A percentile compares a stretch with the other conserved stretches of the same genome.
Conservation (phyloP, 164 flowering plant genomes). For the Piper longum region DNA sequence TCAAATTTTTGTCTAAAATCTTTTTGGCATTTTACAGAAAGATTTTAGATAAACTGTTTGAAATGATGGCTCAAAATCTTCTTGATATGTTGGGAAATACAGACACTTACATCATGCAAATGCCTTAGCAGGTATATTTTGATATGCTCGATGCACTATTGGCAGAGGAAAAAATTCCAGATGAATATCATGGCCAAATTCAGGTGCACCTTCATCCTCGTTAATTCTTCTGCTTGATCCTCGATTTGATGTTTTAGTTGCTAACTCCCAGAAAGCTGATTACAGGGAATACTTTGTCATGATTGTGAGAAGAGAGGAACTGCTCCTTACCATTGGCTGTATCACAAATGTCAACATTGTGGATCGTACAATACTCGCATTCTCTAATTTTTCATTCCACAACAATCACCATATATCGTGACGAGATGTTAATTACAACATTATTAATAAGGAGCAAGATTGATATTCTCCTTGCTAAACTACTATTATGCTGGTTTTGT, state of each 20-base stretch:
- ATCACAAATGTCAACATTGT: slow-evolving; percentile 72
- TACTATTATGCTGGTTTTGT: too few relatives aligned
- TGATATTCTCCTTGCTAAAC: too few relatives aligned
- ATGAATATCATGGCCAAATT: slow-evolving; percentile 47
- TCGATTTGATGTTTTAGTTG: background rate
- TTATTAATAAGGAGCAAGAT: too few relatives aligned
- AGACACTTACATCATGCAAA: background rate
- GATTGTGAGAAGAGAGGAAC: slow-evolving; percentile 79
- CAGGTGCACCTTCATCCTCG: slow-evolving; percentile 34
- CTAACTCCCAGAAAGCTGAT: background rate
- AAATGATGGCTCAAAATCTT: background rate
- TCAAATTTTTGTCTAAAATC: background rate
- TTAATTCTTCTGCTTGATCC: background rate
- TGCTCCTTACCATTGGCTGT: slow-evolving; percentile 62
- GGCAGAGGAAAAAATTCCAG: slow-evolving; percentile 65
- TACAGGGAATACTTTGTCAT: slow-evolving; percentile 70
- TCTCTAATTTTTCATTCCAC: slow-evolving; percentile 16
- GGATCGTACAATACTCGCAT: slow-evolving; percentile 79
- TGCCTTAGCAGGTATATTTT: slow-evolving; percentile 54
- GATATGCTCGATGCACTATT: slow-evolving; percentile 65
- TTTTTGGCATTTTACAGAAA: background rate
- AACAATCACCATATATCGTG: background rate
- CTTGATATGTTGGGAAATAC: background rate
- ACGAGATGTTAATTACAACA: background rate
- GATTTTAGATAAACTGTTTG: background rate